Percentiles rank a stretch among this genome's conserved stretches.
Conservation (phyloP, 78 protist species). For the Dictyostelium brefeldianum region DNA sequence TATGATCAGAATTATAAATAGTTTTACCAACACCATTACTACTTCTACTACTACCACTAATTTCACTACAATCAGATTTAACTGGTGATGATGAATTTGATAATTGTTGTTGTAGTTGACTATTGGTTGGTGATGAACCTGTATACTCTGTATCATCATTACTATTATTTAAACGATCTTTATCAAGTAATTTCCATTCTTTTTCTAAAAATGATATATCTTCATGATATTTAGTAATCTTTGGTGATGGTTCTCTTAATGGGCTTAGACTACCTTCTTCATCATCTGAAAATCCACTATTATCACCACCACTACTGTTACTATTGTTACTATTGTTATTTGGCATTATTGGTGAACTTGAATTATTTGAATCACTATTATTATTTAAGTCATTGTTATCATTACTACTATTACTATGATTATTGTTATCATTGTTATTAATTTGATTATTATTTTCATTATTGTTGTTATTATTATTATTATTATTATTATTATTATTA, state of each 20-base stretch:
- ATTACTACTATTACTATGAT: background rate
- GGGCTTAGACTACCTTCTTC: background rate
- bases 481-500: constrained; percentile 1
- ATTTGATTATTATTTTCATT: too few species aligned
- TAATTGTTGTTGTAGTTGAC: background rate
- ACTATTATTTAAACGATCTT: background rate
- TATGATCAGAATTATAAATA: too few species aligned
- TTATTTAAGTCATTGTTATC: constrained; percentile 11
- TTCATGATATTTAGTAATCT: background rate
- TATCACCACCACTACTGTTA: background rate
- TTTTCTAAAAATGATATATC: constrained; percentile 33
- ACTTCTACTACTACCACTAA: background rate
- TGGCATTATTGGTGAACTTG: background rate
- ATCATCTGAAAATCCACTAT: background rate
- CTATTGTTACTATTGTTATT: constrained; percentile 1
- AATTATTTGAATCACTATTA: background rate
- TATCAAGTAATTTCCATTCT: background rate
- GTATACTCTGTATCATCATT: background rate
- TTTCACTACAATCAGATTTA: background rate
- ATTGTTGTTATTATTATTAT: background rate
- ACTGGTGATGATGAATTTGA: background rate
- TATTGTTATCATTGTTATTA: too few species aligned
- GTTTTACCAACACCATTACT: background rate
- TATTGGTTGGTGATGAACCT: background rate
- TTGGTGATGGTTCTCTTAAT: constrained; percentile 4